Conservation (phyloP, 495 filamentous ascomycete species). For the Penicillium subrubescens region DNA sequence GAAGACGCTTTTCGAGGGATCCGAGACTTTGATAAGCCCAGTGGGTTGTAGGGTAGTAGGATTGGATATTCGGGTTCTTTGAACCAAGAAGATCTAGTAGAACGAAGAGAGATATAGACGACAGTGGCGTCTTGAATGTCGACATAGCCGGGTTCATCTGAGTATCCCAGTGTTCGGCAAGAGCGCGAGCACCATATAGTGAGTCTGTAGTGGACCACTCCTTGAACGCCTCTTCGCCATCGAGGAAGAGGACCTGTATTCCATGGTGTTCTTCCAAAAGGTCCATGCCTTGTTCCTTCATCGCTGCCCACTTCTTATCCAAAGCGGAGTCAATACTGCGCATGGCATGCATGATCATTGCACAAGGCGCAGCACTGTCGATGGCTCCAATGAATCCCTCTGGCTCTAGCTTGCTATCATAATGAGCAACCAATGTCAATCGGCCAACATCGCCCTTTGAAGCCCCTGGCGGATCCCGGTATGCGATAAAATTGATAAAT, state of each 20-base stretch:
- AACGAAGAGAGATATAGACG: conserved; percentile 83
- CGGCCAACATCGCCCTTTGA: conserved; percentile 71
- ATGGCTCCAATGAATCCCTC: conserved; percentile 91
- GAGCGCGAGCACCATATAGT: conserved; percentile 79
- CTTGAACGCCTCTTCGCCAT: conserved; percentile 92
- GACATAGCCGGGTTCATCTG: conserved; percentile 67
- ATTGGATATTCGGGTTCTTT: conserved; percentile 67
- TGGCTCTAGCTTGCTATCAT: conserved; percentile 82
- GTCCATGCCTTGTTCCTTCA: conserved; percentile 58
- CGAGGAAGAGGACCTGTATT: conserved; percentile 85
- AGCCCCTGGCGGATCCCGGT: conserved; percentile 87
- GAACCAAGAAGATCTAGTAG: conserved; percentile 90
- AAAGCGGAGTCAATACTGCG: conserved; percentile 76
- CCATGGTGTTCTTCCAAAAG: conserved; percentile 72
- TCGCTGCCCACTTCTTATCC: conserved; percentile 76
- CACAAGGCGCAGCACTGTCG: conserved; percentile 91
- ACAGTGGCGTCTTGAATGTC: conserved; percentile 69
- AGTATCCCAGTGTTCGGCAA: conserved; percentile 75
- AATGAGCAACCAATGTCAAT: conserved; percentile 89
- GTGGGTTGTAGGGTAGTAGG: conserved; percentile 85
- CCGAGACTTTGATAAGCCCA: conserved; percentile 86
- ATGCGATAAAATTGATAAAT: conserved; percentile 83
- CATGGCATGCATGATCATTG: conserved; percentile 85
- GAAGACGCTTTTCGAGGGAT: conserved; percentile 67
- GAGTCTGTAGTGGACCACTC: conserved; percentile 79